Evolutionary conservation across 495 filamentous ascomycete species (phyloP).

Genomic region (Penicillium lagena): DNA sequence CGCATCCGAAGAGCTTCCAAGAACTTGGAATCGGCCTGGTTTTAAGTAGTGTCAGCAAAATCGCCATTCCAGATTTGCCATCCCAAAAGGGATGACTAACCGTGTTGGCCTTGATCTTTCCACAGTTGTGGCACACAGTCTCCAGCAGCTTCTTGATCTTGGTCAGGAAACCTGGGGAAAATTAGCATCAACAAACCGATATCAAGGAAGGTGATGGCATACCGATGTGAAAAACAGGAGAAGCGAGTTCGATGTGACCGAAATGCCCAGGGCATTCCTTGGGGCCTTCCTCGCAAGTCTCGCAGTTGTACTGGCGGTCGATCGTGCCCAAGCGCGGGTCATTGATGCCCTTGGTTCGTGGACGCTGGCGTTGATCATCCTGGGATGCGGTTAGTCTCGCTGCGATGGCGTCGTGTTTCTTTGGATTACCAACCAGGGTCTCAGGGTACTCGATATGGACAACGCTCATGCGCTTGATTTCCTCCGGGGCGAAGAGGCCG

Average conservation of each 20-base stretch:
- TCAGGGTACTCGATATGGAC: slow-evolving; percentile 89
- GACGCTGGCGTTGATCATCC: slow-evolving; percentile 83
- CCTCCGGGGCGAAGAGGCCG: slow-evolving; percentile 89
- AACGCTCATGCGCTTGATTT: slow-evolving; percentile 97
- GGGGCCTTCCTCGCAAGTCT: slow-evolving; percentile 89
- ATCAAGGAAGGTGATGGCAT: slow-evolving; percentile 27
- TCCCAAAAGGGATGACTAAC: slow-evolving; percentile 68
- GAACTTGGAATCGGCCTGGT: slow-evolving; percentile 76
- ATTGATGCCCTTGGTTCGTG: slow-evolving; percentile 83
- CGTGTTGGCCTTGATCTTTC: slow-evolving; percentile 88
- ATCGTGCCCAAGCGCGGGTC: slow-evolving; percentile 92
- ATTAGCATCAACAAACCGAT: slow-evolving; percentile 21
- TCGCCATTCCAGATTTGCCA: slow-evolving; percentile 42
- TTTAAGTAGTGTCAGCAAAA: slow-evolving; percentile 55
- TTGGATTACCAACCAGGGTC: slow-evolving; percentile 65
- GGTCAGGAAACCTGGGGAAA: slow-evolving; percentile 70
- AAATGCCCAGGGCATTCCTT: slow-evolving; percentile 96
- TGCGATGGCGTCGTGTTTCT: too few species aligned
- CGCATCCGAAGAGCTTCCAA: slow-evolving; percentile 71
- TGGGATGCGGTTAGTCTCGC: slow-evolving; percentile 11
- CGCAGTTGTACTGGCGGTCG: slow-evolving; percentile 88
- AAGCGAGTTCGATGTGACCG: slow-evolving; percentile 93
- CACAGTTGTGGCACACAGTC: slow-evolving; percentile 96
- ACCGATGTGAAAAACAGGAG: slow-evolving; percentile 82
- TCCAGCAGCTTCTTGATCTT: slow-evolving; percentile 98